Evolutionary conservation across 1,284 basidiomycete species (phyloP), one percentile per base, ranked within the genome.

Genomic region (Fistulinella cinereoalba): DNA sequence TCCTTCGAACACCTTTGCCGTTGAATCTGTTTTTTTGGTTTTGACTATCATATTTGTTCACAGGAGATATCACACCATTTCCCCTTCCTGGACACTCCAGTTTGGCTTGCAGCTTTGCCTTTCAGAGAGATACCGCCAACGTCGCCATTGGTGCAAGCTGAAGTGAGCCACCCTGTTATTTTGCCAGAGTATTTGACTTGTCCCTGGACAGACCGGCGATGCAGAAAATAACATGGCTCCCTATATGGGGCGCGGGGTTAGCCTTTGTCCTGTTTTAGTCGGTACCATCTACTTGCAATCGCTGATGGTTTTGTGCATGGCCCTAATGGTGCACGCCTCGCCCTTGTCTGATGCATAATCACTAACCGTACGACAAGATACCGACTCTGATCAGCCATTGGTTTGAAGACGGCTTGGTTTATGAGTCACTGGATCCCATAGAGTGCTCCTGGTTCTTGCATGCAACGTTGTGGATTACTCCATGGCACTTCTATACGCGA

Each of bases 251-350:
- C 53, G 45, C 28, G 47, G 56, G 50, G 36, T 56, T 23, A 57
- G 58, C 41, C 59, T 57, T 36, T 61, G 56, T 29, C 56, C 56
- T 10, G 36, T 58, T 34, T 9, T 58, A 34, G 41, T 34, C 13
- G 40, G 46, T 13, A 8, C 58, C 34, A 4, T 32, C 15, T 57
- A 61, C 28, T n/a, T 50, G 29, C 50, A 46, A n/a, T 58, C 58
- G 1, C 9, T 57, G 12, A 9, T 61, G 13, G 41, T 61, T 42
- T 19, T 56, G 16, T 61, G 61, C 21, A 61, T 61, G 45, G 13
- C 61, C 22, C 43, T 61, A 45, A 61, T 61, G 56, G 56, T 57
- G 38, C 19, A 50, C 23, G 16, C 21, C 1, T 29, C 8, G 9
- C 8, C 25, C 19, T 37, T 4, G 1, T 15, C 10, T 5, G 2